Conservation (phyloP, 2,329 filamentous ascomycete species). For the Byssoonygena ceratinophila region DNA sequence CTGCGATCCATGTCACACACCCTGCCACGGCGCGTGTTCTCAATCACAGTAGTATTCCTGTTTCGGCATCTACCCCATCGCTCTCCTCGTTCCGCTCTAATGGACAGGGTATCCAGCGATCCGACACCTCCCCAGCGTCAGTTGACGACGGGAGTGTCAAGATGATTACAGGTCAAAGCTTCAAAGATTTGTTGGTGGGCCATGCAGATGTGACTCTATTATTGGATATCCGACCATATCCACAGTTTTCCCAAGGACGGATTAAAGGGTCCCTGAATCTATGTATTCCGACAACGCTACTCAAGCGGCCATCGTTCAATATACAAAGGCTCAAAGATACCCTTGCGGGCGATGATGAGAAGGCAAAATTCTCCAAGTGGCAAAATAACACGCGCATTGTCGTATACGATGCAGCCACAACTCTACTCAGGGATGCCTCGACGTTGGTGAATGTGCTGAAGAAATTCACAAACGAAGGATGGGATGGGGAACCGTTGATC, state of each 20-base stretch:
- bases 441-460: conserved; percentile 79
- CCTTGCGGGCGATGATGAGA: conserved; percentile 62
- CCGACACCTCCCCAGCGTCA: conserved; percentile 46
- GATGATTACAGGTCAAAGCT: conserved; percentile 46
- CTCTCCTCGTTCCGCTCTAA: not conserved
- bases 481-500: conserved; percentile 61
- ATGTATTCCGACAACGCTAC: conserved; percentile 85
- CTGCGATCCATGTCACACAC: not conserved
- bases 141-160: conserved; percentile 38
- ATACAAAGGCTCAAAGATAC: conserved; percentile 78
- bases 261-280: conserved; percentile 77
- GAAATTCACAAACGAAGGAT: conserved; percentile 82
- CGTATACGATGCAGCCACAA: conserved; percentile 73
- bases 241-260: conserved; percentile 64
- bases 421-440: conserved; percentile 67
- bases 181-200: conserved; percentile 49
- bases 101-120: conserved; percentile 23
- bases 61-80: not conserved
- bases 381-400: conserved; percentile 62
- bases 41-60: not conserved
- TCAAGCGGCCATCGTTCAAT: conserved; percentile 86
- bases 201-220: conserved; percentile 51
- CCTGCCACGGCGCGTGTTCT: not conserved
- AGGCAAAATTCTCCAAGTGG: conserved; percentile 67
- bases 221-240: conserved; percentile 76